Percentiles rank a stretch among this genome's conserved stretches.
phyloP scores from a whole-genome alignment of 768 basidiomycete genomes.

The Podaxis sp. region DNA sequence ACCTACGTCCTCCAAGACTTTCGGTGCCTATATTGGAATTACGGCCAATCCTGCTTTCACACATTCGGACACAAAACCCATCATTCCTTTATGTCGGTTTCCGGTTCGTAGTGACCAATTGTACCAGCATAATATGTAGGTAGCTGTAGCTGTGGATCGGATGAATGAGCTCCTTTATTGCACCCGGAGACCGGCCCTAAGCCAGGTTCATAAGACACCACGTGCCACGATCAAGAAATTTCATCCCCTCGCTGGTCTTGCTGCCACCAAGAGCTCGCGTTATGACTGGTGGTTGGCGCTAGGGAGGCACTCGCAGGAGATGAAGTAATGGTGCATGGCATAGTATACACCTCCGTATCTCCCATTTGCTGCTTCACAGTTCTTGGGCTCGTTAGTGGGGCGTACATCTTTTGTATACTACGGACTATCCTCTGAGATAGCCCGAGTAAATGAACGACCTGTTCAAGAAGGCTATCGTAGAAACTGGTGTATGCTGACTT shows the following conservation, averaged over 20 bases:
- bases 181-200: slow-evolving; percentile 17
- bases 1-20: too few relatives aligned
- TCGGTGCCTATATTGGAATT: too few relatives aligned
- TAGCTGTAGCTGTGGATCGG: too few relatives aligned
- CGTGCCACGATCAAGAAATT: background rate
- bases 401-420: slow-evolving; percentile 55
- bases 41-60: too few relatives aligned
- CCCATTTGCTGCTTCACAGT: slow-evolving; percentile 58
- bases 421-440: too few relatives aligned
- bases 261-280: slow-evolving; percentile 33
- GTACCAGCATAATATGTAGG: too few relatives aligned
- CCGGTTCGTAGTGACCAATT: too few relatives aligned
- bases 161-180: background rate
- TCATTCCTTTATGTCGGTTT: too few relatives aligned
- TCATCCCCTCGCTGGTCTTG: slow-evolving; percentile 46
- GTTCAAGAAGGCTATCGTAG: too few relatives aligned
- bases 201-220: background rate
- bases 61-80: too few relatives aligned
- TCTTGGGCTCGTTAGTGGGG: slow-evolving; percentile 83
- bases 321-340: slow-evolving; percentile 88
- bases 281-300: slow-evolving; percentile 40
- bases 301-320: slow-evolving; percentile 82
- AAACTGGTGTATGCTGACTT: too few relatives aligned
- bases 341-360: slow-evolving; percentile 89
- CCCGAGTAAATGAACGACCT: too few relatives aligned